Base-by-base conservation (phyloP, 2,329 filamentous ascomycete species). In the Colletotrichum sidae region DNA sequence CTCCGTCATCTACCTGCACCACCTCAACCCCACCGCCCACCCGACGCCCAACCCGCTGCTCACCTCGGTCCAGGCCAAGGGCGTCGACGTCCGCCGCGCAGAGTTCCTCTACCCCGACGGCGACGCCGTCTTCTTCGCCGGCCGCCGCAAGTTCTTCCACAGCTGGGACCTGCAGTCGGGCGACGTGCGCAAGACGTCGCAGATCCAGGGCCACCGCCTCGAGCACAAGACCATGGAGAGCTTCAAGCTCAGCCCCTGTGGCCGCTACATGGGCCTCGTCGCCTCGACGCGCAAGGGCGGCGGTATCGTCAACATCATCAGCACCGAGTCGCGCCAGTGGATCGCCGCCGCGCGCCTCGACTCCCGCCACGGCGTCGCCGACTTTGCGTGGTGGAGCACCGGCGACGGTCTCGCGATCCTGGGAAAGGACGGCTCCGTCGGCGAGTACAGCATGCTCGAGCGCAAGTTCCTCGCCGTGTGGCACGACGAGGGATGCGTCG, bases 321-420 rank as follows among this genome's bases (percentile, higher is more conserved):
- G 91, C 78, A 89, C 91, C 2, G 83, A 80, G 33, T 95, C 94
- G 0, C 89, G 92, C 74, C 95, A 97, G 79, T 98, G 95, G 95
- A 83, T 94, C 51, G 88, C 91, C 0, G 90, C 95, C 69, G 93
- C 92, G 12, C 87, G 94, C 44, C 84, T 97, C 50, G 93, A 97
- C 72, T 91, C 92, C 69, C 86, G 88, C 53, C 90, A 93, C 55
- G 94, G 94, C 42, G 90, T 98, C 52, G 91, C 93, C 1, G 95
- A 97, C 76, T 96, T 97, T 73, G 89, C 88, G 1, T 99, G 96
- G 96, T 97, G 94, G 94, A 86, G 88, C 57, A 89, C 93, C 67
- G 92, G 94, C 39, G 86, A 90, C 45, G 95, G 94, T 5, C 83
- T 99, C 72, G 91, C 89, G 1, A 91, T 97, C 46, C 88, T 92